Base-by-base conservation (phyloP, 495 filamentous ascomycete species). In the Annulohypoxylon maeteangense region DNA sequence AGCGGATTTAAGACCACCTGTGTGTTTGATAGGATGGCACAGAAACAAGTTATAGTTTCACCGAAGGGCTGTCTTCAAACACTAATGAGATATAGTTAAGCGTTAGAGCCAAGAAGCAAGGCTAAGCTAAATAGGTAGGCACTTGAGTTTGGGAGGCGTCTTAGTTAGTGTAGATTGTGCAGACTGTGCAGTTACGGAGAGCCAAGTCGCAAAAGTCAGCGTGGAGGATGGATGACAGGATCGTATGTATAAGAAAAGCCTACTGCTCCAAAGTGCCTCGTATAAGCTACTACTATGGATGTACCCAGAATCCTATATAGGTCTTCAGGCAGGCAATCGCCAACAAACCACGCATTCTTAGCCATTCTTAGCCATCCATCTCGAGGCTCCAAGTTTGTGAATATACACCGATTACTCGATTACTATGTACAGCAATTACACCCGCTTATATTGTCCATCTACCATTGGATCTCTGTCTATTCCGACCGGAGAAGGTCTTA, bases 401-500 rank as follows among this genome's bases (percentile, higher is more conserved):
- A 20, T 62, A 72, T 20, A 57, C 47, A 61, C 1, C 29, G 34
- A 40, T 25, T 42, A 40, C 23, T 68, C 29, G 34, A 40, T 25
- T 42, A 40, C 23, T 68, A 68, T 34, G 70, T 65, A 56, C 27
- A 72, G 70, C 54, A 68, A 72, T 72, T 65, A 20, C 62, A 72
- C 25, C 70, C 70, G 61, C 47, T 40, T 51, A 65, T 34, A 29
- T 51, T 38, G 27, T 44, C 55, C 20, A 20, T 44, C 61, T 56
- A 56, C 47, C 54, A 72, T 68, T 68, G 70, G 65, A 40, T 55
- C 55, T 16, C 14, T 62, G 48, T 38, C 38, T 61, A 57, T 65
- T 38, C 56, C 65, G 70, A 65, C 55, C 60, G 65, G 65, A 62
- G 47, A 25, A 55, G 59, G 45, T 42, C 45, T 65, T 25, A 61